phyloP scores from a whole-genome alignment of 2,329 filamentous ascomycete species.

The Thermomyces lanuginosus region DNA sequence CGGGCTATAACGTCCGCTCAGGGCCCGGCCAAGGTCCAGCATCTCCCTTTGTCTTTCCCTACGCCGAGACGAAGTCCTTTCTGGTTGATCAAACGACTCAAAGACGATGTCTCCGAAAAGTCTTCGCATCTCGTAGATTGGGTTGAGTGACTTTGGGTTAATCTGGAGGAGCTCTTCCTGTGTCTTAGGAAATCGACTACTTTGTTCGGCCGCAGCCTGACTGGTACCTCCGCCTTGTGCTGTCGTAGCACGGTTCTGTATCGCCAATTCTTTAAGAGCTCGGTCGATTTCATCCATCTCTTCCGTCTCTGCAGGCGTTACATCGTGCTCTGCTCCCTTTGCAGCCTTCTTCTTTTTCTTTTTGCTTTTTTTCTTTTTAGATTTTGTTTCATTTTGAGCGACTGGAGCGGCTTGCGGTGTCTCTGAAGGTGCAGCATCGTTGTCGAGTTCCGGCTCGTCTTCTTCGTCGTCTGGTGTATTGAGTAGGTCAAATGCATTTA shows the following conservation, averaged over 20 bases:
- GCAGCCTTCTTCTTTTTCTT: slow-evolving; percentile 42
- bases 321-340: slow-evolving; percentile 12
- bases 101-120: slow-evolving; percentile 52
- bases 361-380: slow-evolving; percentile 30
- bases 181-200: slow-evolving; percentile 19
- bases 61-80: slow-evolving; percentile 30
- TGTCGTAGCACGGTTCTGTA: slow-evolving; percentile 18
- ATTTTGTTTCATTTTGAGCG: slow-evolving; percentile 5
- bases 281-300: slow-evolving; percentile 50
- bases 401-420: slow-evolving; percentile 7
- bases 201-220: slow-evolving; percentile 20
- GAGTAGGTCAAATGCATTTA: slow-evolving; percentile 40
- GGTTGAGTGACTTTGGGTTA: slow-evolving; percentile 61
- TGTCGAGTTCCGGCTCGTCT: slow-evolving; percentile 15
- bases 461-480: slow-evolving; percentile 29
- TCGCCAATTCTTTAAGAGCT: slow-evolving; percentile 43
- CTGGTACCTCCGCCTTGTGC: slow-evolving; percentile 8
- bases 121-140: slow-evolving; percentile 76
- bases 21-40: slow-evolving; percentile 37
- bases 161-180: slow-evolving; percentile 42
- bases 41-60: slow-evolving; percentile 37
- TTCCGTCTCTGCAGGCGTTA: slow-evolving; percentile 11
- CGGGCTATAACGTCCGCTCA: slow-evolving; percentile 37
- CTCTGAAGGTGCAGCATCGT: slow-evolving; percentile 9
- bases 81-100: slow-evolving; percentile 40